Evolutionary conservation across 2,329 filamentous ascomycete genomes (phyloP).

Genomic region (Emmonsiellopsis sp.): DNA sequence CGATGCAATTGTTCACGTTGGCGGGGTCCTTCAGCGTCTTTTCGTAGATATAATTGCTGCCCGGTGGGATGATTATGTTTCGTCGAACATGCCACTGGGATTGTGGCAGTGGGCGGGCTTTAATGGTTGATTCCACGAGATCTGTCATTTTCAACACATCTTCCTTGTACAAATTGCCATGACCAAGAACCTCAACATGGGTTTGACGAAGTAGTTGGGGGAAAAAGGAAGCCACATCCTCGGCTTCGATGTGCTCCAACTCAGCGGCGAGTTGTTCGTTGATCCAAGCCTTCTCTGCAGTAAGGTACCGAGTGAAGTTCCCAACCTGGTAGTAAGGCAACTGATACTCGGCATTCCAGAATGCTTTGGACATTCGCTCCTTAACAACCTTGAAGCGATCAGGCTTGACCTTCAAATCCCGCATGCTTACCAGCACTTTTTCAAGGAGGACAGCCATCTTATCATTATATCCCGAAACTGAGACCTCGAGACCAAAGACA

Average conservation of each 20-base stretch:
- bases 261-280: conserved; percentile 74
- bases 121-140: conserved; percentile 68
- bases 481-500: conserved; percentile 64
- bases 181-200: conserved; percentile 78
- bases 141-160: conserved; percentile 81
- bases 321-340: conserved; percentile 85
- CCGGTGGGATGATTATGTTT: conserved; percentile 66
- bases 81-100: conserved; percentile 73
- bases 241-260: conserved; percentile 62
- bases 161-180: conserved; percentile 91
- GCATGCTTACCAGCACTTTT: conserved; percentile 75
- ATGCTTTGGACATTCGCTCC: conserved; percentile 65
- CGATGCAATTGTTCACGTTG: conserved; percentile 82
- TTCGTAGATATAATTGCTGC: conserved; percentile 75
- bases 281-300: conserved; percentile 65
- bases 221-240: conserved; percentile 68
- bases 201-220: conserved; percentile 73
- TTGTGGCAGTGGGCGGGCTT: conserved; percentile 62
- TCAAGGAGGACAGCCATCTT: conserved; percentile 86
- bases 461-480: conserved; percentile 88
- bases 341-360: conserved; percentile 79
- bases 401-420: conserved; percentile 72
- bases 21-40: conserved; percentile 73
- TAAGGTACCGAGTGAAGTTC: conserved; percentile 73
- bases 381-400: conserved; percentile 88